A percentile compares a stretch with the other conserved stretches of the same genome.
These are phyloP conservation scores for Daldinia vernicosa DNA, from an alignment of 495 filamentous ascomycete genomes.

Conservation along the genomic window DNA sequence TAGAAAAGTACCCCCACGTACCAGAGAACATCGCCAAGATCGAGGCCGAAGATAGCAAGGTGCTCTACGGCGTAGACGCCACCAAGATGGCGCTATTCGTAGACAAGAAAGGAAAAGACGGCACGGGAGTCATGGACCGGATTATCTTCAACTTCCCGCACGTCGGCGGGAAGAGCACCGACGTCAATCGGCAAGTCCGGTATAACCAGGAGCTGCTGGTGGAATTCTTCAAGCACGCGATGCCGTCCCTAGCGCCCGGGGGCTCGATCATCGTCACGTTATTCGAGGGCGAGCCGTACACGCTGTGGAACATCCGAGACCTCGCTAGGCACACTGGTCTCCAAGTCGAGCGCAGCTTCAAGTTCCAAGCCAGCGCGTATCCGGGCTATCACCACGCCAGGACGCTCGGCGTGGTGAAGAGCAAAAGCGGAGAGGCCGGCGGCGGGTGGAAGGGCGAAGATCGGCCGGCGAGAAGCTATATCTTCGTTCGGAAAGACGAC, in stretches of 20 bases:
- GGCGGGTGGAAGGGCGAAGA: constrained; percentile 80
- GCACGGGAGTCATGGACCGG: constrained; percentile 67
- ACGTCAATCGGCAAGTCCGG: constrained; percentile 93
- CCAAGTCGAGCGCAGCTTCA: constrained; percentile 77
- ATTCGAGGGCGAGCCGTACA: constrained; percentile 93
- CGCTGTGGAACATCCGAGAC: constrained; percentile 91
- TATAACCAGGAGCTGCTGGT: constrained; percentile 91
- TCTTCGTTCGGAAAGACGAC: constrained; percentile 74
- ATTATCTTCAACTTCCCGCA: constrained; percentile 98
- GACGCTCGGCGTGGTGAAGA: constrained; percentile 79
- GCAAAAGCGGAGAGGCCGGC: constrained; percentile 61
- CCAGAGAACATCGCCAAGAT: constrained; percentile 66
- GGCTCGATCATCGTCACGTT: constrained; percentile 85
- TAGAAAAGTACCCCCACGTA: constrained; percentile 81
- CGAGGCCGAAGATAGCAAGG: constrained; percentile 51
- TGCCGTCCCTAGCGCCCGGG: constrained; percentile 50
- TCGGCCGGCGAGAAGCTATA: constrained; percentile 75
- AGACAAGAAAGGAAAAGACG: constrained; percentile 47
- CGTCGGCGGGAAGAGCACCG: constrained; percentile 87
- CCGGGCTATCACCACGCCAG: constrained; percentile 88
- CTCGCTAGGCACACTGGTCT: constrained; percentile 82
- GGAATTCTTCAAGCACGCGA: constrained; percentile 74
- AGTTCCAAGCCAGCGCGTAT: constrained; percentile 77
- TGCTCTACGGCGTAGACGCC: constrained; percentile 79
- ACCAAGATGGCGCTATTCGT: constrained; percentile 67